Evolutionary conservation across 1,284 basidiomycete species (phyloP), one percentile per base, ranked within the genome.

Genomic region (Naganishia sp.): DNA sequence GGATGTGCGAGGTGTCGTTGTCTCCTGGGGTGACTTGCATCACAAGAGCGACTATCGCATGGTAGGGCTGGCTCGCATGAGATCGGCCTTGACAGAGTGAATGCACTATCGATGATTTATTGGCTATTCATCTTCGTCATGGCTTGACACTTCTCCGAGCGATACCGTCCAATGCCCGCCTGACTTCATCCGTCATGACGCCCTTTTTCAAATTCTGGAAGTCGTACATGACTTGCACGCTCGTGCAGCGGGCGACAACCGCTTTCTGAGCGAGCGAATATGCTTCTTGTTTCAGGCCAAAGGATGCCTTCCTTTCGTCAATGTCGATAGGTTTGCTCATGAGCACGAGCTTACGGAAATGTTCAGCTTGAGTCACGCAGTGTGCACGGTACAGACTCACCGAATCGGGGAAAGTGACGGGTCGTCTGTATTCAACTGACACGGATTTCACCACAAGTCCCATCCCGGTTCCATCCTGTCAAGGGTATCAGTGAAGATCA

Each of bases 391-490:
- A 9, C 21, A 28, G 4, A 69, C 75, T 67, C 63, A 78, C 78
- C 0, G 74, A 72, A 64, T 80, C 78, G 7, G 78, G 78, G 63
- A 75, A 80, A 2, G 74, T 78, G 6, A 77, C 71, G 0, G 78
- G 78, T n/a, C 71, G 71, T 49, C 69, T 72, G 63, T 75, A 76
- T 50, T 74, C 72, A 18, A 75, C 66, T 23, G 70, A 68, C 15
- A 75, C 49, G 28, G 60, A 63, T 28, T 64, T 63, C 6, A 67
- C 45, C 6, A 66, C 65, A 39, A 66, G 44, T 9, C 65, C 65
- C 45, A 59, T 66, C 25, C 55, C 49, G 6, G 56, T 54, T 21
- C 61, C 61, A 15, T 64, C 43, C 61, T 64, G 18, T 31, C 1
- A 23, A 25, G 31, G 53, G 31, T 36, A 15, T n/a, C 43, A 23